Base-by-base conservation (phyloP, 257 asterid genomes). In the Solanum phureja region DNA sequence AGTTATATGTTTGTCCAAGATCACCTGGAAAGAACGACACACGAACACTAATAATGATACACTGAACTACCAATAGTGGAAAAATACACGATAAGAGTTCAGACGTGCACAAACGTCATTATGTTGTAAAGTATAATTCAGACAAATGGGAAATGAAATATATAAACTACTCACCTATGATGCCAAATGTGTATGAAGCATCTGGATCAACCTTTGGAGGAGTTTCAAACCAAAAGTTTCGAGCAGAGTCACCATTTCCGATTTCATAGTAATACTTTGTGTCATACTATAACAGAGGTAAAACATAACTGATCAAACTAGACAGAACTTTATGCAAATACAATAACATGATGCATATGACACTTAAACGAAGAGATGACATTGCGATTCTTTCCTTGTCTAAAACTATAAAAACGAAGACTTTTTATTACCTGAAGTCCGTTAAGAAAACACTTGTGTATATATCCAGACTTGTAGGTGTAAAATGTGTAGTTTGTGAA, bases 1-100 rank as follows among this genome's bases (percentile, higher is more conserved):
- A 97, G 89, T 97, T 95, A 92, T 68, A 95, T 34, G 99, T 97
- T 88, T 97, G 99, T 86, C 99, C 99, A 84, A 97, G 96, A 95
- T 97, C 99, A 91, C 99, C 99, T 97, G 89, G 82, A 90, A 88
- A 81, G 7, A 81, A 81, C 11, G 4, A 46, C 1, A 4, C 18
- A 29, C 1, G 18, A 29, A 3, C 19, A 29, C 27, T 79, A 37
- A 75, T 0, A 35, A 35, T 74, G 49, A 21, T 37, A 75, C 58
- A 21, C 3, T 56, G 24, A 56, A 56, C 66, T 0, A 56, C 66
- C 66, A 56, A 56, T 56, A 56, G 24, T 56, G 64, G 64, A 18
- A 56, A 1, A 7, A 56, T 18, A 56, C 42, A 2, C 5, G 27
- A 19, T 34, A 72, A 2, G 82, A 74, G 29, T 74, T 74, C 29